phyloP scores from a whole-genome alignment of 2,329 filamentous ascomycete species.

The Shiraia sp. region DNA sequence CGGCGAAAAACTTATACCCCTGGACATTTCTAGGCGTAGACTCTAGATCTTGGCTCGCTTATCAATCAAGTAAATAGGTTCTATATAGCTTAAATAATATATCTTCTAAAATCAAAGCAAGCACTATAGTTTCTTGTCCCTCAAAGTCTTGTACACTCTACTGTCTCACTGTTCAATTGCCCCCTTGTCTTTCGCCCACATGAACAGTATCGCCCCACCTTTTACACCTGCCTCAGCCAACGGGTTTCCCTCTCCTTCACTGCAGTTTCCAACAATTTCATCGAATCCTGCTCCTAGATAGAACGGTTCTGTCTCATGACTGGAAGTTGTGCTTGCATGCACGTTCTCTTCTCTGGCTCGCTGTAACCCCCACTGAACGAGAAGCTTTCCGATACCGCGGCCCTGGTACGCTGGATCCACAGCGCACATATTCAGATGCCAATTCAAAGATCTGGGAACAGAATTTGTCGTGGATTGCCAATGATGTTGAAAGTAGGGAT shows the following conservation, averaged over 20 bases:
- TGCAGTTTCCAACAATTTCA: slow-evolving; percentile 35
- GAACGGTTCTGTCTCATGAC: slow-evolving; percentile 47
- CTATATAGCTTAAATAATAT: no score
- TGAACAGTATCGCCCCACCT: slow-evolving; percentile 43
- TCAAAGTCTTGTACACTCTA: no score
- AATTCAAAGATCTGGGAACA: slow-evolving; percentile 36
- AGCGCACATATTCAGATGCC: slow-evolving; percentile 46
- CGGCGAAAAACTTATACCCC: no score
- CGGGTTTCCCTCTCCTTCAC: slow-evolving; percentile 39
- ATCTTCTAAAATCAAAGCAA: no score
- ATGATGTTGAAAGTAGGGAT: slow-evolving; percentile 20
- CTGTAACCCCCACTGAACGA: slow-evolving; percentile 50
- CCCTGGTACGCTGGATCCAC: slow-evolving; percentile 48
- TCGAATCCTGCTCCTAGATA: slow-evolving; percentile 45
- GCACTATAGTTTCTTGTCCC: no score
- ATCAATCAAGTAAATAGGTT: no score
- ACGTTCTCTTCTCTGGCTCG: slow-evolving; percentile 43
- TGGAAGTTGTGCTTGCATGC: slow-evolving; percentile 47
- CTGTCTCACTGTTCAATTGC: background rate
- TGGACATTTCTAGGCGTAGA: no score
- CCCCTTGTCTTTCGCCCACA: slow-evolving; percentile 13
- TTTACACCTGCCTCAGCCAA: slow-evolving; percentile 22
- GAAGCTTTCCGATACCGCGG: slow-evolving; percentile 39
- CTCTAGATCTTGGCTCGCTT: no score
- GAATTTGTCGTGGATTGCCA: slow-evolving; percentile 9